Conservation (phyloP, 2,329 filamentous ascomycete species). For the Cercospora sp. region DNA sequence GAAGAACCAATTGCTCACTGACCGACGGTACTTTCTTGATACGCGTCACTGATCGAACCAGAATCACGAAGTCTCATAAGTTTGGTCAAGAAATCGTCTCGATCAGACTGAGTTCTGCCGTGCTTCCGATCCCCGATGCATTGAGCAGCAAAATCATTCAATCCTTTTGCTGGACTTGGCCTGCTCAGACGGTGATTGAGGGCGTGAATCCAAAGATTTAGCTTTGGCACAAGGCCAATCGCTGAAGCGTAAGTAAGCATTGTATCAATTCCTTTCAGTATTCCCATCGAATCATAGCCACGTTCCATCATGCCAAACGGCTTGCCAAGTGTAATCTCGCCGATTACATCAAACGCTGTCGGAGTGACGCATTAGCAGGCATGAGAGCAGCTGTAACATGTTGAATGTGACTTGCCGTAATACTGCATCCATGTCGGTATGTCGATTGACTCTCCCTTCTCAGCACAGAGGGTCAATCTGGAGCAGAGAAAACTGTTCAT, state of each 20-base stretch:
- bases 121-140: conserved; percentile 33
- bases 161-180: background rate
- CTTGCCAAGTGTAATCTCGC: too few relatives aligned
- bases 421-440: too few relatives aligned
- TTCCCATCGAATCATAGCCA: too few relatives aligned
- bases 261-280: background rate
- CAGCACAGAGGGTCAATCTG: conserved; percentile 35
- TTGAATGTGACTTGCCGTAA: too few relatives aligned
- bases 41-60: conserved; percentile 34
- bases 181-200: background rate
- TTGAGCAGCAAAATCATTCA: conserved; percentile 23
- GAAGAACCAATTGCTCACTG: background rate
- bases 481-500: conserved; percentile 41
- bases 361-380: too few relatives aligned
- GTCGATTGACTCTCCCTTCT: background rate
- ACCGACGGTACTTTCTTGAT: conserved; percentile 29
- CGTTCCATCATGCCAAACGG: too few relatives aligned
- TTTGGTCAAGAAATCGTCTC: conserved; percentile 42
- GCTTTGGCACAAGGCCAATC: background rate
- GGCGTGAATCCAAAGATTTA: background rate
- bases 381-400: too few relatives aligned
- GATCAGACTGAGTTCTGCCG: conserved; percentile 32
- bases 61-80: conserved; percentile 39
- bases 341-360: too few relatives aligned
- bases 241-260: background rate